Percentiles rank a stretch among this genome's conserved stretches.
These are phyloP conservation scores for Orbilia blumenaviensis DNA, from an alignment of 2,329 filamentous ascomycete species.

Conservation along the genomic window DNA sequence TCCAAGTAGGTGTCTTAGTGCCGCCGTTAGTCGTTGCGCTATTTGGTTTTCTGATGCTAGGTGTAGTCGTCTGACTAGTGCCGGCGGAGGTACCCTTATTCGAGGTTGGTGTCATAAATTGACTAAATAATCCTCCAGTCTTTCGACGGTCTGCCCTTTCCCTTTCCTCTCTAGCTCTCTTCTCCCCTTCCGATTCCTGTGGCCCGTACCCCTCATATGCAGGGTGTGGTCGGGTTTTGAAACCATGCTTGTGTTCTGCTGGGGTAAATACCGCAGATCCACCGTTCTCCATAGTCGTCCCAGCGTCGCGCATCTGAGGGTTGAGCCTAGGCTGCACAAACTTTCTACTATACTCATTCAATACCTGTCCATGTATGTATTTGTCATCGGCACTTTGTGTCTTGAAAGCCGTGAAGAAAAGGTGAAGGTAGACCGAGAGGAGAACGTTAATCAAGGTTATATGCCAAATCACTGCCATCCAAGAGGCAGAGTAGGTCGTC, in stretches of 20 bases:
- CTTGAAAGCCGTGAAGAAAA: conserved; percentile 77
- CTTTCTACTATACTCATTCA: conserved; percentile 95
- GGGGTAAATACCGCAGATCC: conserved; percentile 23
- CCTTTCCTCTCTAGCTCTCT: background rate
- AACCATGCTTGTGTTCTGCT: conserved; percentile 19
- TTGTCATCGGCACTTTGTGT: conserved; percentile 86
- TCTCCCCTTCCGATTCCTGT: background rate
- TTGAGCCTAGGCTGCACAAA: conserved; percentile 92
- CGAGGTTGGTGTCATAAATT: conserved; percentile 10
- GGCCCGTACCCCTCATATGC: conserved; percentile 21
- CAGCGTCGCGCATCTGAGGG: conserved; percentile 55
- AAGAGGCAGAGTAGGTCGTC: conserved; percentile 75
- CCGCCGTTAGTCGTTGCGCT: background rate
- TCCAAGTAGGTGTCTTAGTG: background rate
- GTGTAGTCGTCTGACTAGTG: background rate
- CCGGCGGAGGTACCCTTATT: background rate
- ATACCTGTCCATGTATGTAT: conserved; percentile 87
- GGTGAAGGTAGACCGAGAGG: conserved; percentile 78
- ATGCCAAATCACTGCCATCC: conserved; percentile 84
- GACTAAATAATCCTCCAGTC: conserved; percentile 31
- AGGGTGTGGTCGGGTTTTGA: conserved; percentile 33
- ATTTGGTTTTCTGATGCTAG: background rate
- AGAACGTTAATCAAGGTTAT: conserved; percentile 79
- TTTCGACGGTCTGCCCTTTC: background rate
- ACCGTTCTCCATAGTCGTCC: conserved; percentile 33